Conservation (phyloP, 2,329 filamentous ascomycete genomes). For the Ophiostoma tasmaniense region DNA sequence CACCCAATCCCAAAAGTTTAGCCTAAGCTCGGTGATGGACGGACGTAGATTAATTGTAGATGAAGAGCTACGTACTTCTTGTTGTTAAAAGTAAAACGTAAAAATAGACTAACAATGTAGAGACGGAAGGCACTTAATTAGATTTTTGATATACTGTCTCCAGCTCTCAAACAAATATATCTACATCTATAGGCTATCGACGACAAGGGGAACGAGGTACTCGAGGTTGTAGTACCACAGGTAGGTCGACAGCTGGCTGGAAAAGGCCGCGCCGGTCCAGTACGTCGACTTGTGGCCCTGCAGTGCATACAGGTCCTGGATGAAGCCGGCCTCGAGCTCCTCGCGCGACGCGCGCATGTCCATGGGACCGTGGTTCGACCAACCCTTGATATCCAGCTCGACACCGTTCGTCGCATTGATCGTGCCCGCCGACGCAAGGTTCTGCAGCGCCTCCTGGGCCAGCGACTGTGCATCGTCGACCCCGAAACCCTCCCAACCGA, state of each 20-base stretch:
- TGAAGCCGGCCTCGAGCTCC: slow-evolving; percentile 29
- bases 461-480: slow-evolving; percentile 23
- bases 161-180: slow-evolving; percentile 26
- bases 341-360: slow-evolving; percentile 26
- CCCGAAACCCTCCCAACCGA: slow-evolving; percentile 21
- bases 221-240: slow-evolving; percentile 27
- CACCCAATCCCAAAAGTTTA: not conserved
- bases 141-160: not conserved
- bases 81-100: not conserved
- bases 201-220: slow-evolving; percentile 14
- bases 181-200: slow-evolving; percentile 4
- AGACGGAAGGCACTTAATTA: not conserved
- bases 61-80: not conserved
- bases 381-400: slow-evolving; percentile 23
- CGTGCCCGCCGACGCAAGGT: slow-evolving; percentile 22
- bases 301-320: slow-evolving; percentile 30
- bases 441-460: slow-evolving; percentile 27
- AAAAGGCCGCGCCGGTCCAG: slow-evolving; percentile 32
- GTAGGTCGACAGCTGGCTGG: slow-evolving; percentile 27
- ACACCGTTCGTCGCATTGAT: slow-evolving; percentile 19
- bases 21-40: not conserved
- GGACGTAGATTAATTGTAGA: not conserved
- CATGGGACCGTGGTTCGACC: slow-evolving; percentile 28
- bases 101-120: not conserved
- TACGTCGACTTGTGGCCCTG: slow-evolving; percentile 34